Evolutionary conservation across 441 rosid genomes (phyloP), one percentile per base, ranked within the genome.

Genomic region (Syzygium malaccense): DNA sequence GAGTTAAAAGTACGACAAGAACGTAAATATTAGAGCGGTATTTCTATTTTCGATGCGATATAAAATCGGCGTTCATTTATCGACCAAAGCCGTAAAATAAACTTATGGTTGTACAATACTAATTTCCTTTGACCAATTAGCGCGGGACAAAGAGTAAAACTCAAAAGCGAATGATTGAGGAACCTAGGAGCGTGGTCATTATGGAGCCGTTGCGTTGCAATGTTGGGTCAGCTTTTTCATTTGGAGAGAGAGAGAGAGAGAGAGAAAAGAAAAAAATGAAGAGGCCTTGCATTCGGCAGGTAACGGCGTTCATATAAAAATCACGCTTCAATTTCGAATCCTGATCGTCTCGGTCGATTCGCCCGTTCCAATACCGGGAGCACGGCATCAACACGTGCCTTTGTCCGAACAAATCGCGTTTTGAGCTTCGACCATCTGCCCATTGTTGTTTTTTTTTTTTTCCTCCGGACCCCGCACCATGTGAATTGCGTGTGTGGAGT

Each of bases 101-200:
- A 13, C 0, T 60, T 5, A 0, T 0, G 8, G 28, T 3, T 11
- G 15, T 5, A 7, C 0, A 7, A 12, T 11, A 26, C 30, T 12
- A 10, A 25, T 25, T 58, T 58, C 30, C 28, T 58, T 26, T 3
- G 64, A 58, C 15, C 0, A 10, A n/a, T 26, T 26, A 11, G 30
- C 2, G 64, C 64, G 6, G 13, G 15, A 57, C n/a, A 25, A 58
- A 58, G 26, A 60, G 12, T 1, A 28, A 60, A 30, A 0, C 71
- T 8, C 19, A 62, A 3, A 62, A 17, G 33, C 7, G 20, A 32
- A 11, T 37, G 80, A 20, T 71, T 37, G 37, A 71, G 49, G 23
- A 71, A 71, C 12, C 23, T 20, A 14, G 45, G 11, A 37, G 37
- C 3, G 12, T 23, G 15, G 15, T 68, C 28, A 7, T 28, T 60